phyloP scores from a whole-genome alignment of 768 basidiomycete species.

The Mycena vulgaris region DNA sequence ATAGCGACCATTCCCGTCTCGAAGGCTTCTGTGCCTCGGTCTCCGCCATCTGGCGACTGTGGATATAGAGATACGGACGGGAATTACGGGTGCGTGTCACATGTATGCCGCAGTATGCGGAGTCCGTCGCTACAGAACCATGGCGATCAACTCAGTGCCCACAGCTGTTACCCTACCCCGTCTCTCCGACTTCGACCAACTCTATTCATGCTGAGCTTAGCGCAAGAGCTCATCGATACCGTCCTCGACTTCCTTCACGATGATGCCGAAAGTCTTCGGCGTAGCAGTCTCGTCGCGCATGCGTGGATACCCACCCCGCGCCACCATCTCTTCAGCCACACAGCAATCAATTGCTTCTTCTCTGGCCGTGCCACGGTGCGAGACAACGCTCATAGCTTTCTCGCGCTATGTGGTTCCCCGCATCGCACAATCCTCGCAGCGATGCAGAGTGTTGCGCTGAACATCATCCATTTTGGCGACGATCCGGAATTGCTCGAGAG shows the following conservation, averaged over 20 bases:
- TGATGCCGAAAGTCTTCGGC: slow-evolving; percentile 1
- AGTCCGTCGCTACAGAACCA: no score
- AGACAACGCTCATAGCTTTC: neutral
- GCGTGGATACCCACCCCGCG: neutral
- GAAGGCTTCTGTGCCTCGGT: no score
- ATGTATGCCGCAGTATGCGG: no score
- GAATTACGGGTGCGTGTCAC: no score
- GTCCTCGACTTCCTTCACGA: slow-evolving; percentile 29
- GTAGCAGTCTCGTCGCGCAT: slow-evolving; percentile 15
- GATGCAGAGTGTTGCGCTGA: neutral
- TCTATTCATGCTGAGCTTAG: neutral
- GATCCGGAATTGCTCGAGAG: neutral
- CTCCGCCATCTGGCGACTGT: no score
- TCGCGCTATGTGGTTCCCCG: neutral
- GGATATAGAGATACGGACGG: no score
- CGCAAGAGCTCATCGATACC: slow-evolving; percentile 27
- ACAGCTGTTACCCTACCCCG: no score
- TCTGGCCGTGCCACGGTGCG: neutral
- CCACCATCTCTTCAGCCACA: neutral
- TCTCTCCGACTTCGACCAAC: no score
- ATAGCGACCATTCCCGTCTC: no score
- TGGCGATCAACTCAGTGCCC: no score
- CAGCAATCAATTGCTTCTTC: neutral
- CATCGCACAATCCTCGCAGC: neutral
- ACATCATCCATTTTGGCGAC: neutral